Evolutionary conservation across 768 basidiomycete genomes (phyloP), one percentile per base, ranked within the genome.

Genomic region (Leccinum disarticulatum): DNA sequence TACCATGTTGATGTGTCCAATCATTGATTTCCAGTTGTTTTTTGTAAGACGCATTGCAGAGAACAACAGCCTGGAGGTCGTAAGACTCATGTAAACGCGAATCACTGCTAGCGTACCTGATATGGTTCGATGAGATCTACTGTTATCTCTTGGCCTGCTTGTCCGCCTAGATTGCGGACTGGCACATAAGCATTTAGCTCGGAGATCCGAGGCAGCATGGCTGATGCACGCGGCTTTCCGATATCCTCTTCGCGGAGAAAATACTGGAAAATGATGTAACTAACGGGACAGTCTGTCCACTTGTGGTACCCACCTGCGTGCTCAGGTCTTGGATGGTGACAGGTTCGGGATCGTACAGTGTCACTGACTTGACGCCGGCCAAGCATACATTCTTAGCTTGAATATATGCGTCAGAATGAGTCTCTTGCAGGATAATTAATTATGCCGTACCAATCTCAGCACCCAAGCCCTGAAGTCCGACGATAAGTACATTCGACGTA

Each of bases 141-240:
- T 0, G 85, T 85, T 65, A 97, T 87, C 59, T 87, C 83, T 67
- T 93, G 84, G 2, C 94, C 93, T 11, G 85, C 74, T 36, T 79
- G 74, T 19, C 94, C 93, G 54, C 85, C 88, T n/a, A 98, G 80
- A 72, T 91, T 82, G 51, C 90, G 87, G 51, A 98, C 90, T 31
- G 96, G 96, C 9, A 98, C 96, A 73, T 99, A 99, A 30, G 91
- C 83, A 72, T 99, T 99, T 49, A 99, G 81, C 73, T 98, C 97
- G 15, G 95, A 87, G 52, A 99, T 79, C 52, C 96, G 86, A n/a
- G 93, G 87, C 47, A 88, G 82, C 17, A 93, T 92, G 17, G 90
- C 93, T 54, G 85, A 84, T 57, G 91, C 97, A 59, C 96, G 83
- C 33, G 93, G 81, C 73, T 92, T 90, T 55, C 96, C 97, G 50